phyloP scores from a whole-genome alignment of 2,329 filamentous ascomycete genomes.

The Ophiostoma sp. region DNA sequence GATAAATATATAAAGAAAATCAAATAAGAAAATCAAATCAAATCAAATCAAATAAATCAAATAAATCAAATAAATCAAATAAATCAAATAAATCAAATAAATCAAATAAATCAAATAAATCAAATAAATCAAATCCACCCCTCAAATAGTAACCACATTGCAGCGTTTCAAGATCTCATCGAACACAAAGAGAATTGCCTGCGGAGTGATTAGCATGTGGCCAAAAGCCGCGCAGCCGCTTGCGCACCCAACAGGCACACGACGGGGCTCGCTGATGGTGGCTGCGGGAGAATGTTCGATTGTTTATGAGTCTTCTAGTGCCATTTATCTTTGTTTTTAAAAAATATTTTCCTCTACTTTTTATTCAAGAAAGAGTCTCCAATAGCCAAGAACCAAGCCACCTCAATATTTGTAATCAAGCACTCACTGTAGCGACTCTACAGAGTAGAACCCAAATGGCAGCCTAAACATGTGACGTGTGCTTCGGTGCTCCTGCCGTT shows the following conservation, averaged over 20 bases:
- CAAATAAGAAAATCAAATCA: too few species aligned
- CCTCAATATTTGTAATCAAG: not conserved
- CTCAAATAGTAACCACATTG: too few species aligned
- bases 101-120: too few species aligned
- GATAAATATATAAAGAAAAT: too few species aligned
- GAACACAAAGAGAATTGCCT: not conserved
- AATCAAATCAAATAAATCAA: too few species aligned
- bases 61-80: too few species aligned
- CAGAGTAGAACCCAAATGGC: not conserved
- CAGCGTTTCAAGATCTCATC: too few species aligned
- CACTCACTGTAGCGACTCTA: not conserved
- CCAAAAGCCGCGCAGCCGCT: constrained; percentile 20
- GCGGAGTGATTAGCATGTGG: not conserved
- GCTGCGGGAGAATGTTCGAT: constrained; percentile 1
- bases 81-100: too few species aligned
- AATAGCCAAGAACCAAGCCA: not conserved
- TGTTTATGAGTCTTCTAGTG: not conserved
- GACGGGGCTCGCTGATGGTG: not conserved
- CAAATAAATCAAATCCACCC: too few species aligned
- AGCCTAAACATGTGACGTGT: constrained; percentile 12
- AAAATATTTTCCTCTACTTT: not conserved
- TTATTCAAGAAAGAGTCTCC: not conserved
- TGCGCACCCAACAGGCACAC: constrained; percentile 6
- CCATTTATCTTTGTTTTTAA: not conserved
- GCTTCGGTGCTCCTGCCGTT: not conserved